These are phyloP conservation scores for Ceratobasidium sp. DNA, from an alignment of 1,284 basidiomycete genomes.

Conservation along the genomic window DNA sequence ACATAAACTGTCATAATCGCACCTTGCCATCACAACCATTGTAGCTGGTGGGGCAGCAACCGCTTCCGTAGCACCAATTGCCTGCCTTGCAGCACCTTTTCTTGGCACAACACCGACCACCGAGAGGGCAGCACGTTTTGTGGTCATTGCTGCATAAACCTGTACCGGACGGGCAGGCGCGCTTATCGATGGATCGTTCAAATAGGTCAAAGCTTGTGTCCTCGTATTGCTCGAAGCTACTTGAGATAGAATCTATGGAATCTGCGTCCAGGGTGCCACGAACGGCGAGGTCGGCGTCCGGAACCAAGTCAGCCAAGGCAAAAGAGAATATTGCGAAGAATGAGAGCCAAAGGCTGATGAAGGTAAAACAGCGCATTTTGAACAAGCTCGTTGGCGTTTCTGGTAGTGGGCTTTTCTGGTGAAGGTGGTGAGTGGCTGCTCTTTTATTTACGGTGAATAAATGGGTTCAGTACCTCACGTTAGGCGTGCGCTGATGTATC, in stretches of 20 bases:
- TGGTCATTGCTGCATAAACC: constrained; percentile 2
- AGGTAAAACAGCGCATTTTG: constrained; percentile 12
- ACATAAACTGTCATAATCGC: background rate
- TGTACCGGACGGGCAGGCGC: constrained; percentile 3
- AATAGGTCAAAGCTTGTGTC: background rate
- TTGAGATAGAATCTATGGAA: background rate
- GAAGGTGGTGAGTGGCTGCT: background rate
- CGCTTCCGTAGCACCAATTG: constrained; percentile 5
- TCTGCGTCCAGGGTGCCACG: background rate
- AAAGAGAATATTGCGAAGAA: background rate
- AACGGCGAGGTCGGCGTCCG: background rate
- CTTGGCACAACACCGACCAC: constrained; percentile 13
- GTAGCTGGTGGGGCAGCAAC: background rate
- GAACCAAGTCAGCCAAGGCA: background rate
- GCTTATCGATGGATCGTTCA: background rate
- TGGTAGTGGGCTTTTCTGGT: background rate
- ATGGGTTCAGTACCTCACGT: no score
- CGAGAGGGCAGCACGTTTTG: constrained; percentile 21
- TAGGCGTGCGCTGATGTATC: no score
- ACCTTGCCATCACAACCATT: constrained; percentile 25
- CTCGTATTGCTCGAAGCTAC: background rate
- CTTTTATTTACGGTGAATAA: background rate
- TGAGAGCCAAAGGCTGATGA: background rate
- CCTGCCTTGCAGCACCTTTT: constrained; percentile 20
- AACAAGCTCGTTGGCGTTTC: background rate